Conservation (phyloP, 495 filamentous ascomycete species). For the Neurospora tetrasperma region DNA sequence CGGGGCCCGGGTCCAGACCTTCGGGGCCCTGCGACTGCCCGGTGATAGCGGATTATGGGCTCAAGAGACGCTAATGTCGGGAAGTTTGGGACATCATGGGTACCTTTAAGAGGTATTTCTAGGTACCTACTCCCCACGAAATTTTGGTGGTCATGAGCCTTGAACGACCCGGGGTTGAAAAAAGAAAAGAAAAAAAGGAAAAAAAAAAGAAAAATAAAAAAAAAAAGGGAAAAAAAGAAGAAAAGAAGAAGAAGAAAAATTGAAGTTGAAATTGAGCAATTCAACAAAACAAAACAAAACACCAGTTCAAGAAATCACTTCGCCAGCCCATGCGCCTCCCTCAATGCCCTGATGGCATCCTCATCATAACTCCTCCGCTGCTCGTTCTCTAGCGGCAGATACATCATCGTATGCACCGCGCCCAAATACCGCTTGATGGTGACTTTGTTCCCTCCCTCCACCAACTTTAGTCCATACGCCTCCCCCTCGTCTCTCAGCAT, state of each 20-base stretch:
- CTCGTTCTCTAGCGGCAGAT: conserved; percentile 21
- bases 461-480: conserved; percentile 37
- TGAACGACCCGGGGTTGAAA: background rate
- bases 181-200: too few relatives aligned
- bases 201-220: background rate
- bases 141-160: too few relatives aligned
- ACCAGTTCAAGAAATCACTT: background rate
- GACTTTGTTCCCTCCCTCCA: conserved; percentile 37
- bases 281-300: background rate
- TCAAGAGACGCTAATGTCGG: background rate
- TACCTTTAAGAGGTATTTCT: too few relatives aligned
- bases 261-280: background rate
- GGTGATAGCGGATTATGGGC: background rate
- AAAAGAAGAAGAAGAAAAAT: background rate
- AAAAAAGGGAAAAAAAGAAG: background rate
- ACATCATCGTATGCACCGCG: conserved; percentile 41
- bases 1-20: background rate
- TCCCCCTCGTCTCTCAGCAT: conserved; percentile 44
- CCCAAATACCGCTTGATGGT: conserved; percentile 37
- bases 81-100: background rate
- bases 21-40: background rate
- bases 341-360: conserved; percentile 25
- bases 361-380: conserved; percentile 25
- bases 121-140: too few relatives aligned
- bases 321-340: conserved; percentile 19